Percentiles rank a stretch among this genome's conserved stretches.
Evolutionary conservation across 1,139 yeast genomes (phyloP).

Genomic region (Schwanniomyces etchellsii): DNA sequence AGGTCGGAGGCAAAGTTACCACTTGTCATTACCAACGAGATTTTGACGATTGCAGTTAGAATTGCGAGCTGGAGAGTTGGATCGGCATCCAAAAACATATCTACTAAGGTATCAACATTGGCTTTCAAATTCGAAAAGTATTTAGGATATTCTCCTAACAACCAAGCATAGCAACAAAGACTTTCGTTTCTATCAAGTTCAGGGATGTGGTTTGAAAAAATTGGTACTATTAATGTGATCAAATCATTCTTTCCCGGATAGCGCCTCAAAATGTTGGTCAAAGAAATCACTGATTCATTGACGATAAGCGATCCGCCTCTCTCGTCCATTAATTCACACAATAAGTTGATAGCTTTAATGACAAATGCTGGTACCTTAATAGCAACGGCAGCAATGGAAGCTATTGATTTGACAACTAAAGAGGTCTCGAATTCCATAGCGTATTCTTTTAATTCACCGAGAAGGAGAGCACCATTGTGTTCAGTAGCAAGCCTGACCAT

Average conservation of each 20-base stretch:
- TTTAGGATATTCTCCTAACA: slow-evolving; percentile 82
- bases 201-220: slow-evolving; percentile 55
- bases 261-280: slow-evolving; percentile 75
- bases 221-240: slow-evolving; percentile 64
- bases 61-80: slow-evolving; percentile 71
- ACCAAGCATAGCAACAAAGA: slow-evolving; percentile 77
- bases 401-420: slow-evolving; percentile 75
- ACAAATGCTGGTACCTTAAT: slow-evolving; percentile 63
- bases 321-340: slow-evolving; percentile 70
- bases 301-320: slow-evolving; percentile 69
- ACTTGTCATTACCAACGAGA: slow-evolving; percentile 45
- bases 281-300: slow-evolving; percentile 73
- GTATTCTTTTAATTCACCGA: slow-evolving; percentile 86
- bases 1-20: slow-evolving; percentile 39
- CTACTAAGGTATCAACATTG: slow-evolving; percentile 46
- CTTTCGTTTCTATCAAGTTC: slow-evolving; percentile 60
- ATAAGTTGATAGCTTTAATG: slow-evolving; percentile 67
- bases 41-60: slow-evolving; percentile 73
- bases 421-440: slow-evolving; percentile 93
- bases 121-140: slow-evolving; percentile 52
- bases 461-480: slow-evolving; percentile 59
- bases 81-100: slow-evolving; percentile 66
- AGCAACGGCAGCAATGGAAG: slow-evolving; percentile 85
- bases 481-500: slow-evolving; percentile 78
- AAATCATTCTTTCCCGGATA: slow-evolving; percentile 59